Evolutionary conservation across 176 grass and related monocot species (phyloP), one percentile per base, ranked within the genome.

Genomic region (Bolboschoenus planiculmis): DNA sequence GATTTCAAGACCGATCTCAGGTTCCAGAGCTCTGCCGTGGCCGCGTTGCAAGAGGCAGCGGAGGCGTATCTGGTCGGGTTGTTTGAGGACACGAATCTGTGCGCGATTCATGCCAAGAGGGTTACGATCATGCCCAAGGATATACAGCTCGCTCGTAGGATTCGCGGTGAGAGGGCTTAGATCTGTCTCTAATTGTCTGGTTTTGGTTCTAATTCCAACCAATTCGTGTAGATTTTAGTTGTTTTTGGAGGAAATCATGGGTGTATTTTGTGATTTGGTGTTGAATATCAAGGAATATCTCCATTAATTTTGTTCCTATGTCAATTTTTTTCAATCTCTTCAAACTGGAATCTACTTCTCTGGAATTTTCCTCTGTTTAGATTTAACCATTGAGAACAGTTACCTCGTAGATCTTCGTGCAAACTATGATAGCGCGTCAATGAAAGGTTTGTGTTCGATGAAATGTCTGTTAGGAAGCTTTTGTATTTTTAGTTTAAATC

Each of bases 71-170:
- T 79, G 15, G 76, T 79, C 9, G 76, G 76, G 11, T 33, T 79
- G 76, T 79, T 79, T 36, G 76, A 79, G 76, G 76, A 79, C 33
- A 79, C 76, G 24, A 79, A 79, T 79, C 46, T 79, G 50, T 79
- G 76, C 20, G 76, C 48, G 15, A 79, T 79, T 79, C 76, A 79
- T 79, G 76, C 76, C 0, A 57, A 79, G 76, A 79, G 76, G 29
- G 76, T 79, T 21, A 79, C 76, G 1, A 79, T 79, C 46, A 79
- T 79, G 76, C 76, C 76, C 16, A 79, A 79, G 46, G 76, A 79
- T 36, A 79, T 79, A 34, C 76, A 79, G 27, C 76, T 79, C 21
- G 76, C 76, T 54, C 40, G 76, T 30, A 79, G 76, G 27, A 79
- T 79, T 57, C 21, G 76, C 2, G 76, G 76, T 21, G 76, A 79